Conservation (phyloP, 192 early-diverging fungal species). For the Chytriomyces sp. region DNA sequence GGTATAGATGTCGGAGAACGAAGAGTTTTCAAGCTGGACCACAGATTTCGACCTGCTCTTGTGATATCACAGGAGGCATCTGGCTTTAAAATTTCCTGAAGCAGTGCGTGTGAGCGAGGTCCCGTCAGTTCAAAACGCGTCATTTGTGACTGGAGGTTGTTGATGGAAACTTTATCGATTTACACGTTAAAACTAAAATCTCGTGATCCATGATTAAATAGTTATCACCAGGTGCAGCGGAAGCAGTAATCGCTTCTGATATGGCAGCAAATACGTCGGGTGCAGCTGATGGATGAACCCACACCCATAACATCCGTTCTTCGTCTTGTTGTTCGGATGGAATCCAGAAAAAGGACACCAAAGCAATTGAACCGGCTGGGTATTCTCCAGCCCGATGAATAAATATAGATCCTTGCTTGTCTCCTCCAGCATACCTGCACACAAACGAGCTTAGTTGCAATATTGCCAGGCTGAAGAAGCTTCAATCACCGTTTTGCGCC, state of each 20-base stretch:
- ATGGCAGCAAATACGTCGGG: constrained; percentile 49
- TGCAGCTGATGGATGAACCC: constrained; percentile 76
- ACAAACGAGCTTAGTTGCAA: constrained; percentile 1
- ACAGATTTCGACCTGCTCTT: constrained; percentile 24
- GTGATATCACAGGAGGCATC: constrained; percentile 12
- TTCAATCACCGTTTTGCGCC: constrained; percentile 24
- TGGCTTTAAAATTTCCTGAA: constrained; percentile 67
- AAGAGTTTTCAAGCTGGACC: constrained; percentile 45
- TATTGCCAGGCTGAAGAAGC: background rate
- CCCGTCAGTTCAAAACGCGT: constrained; percentile 88
- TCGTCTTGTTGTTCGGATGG: constrained; percentile 44
- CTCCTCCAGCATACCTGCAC: constrained; percentile 66
- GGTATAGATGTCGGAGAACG: constrained; percentile 76
- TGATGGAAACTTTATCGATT: constrained; percentile 20
- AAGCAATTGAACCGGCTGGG: constrained; percentile 70
- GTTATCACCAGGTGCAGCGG: background rate
- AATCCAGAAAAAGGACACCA: constrained; percentile 79
- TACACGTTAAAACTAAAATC: no score
- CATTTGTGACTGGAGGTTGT: constrained; percentile 48
- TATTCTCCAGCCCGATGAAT: constrained; percentile 60
- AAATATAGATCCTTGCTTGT: constrained; percentile 58
- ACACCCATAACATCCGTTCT: constrained; percentile 71
- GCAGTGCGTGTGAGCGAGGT: constrained; percentile 75
- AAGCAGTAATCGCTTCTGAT: background rate
- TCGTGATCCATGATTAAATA: background rate